Conservation (phyloP, 164 flowering plant genomes). For the Euptelea pleiosperma region DNA sequence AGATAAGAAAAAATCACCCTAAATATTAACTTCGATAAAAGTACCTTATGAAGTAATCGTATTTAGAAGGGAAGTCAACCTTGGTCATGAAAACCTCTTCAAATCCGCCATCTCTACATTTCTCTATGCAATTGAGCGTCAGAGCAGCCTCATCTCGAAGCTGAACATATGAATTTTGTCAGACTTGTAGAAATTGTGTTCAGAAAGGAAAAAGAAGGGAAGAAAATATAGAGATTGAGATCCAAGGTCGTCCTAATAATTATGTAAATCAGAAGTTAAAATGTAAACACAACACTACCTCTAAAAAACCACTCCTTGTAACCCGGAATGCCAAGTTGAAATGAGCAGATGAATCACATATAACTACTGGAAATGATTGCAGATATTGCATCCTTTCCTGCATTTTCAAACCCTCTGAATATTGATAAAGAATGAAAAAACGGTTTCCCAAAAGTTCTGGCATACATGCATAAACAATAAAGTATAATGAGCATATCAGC, state of each 20-base stretch:
- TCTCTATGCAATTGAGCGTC: conserved; percentile 56
- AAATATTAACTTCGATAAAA: not conserved
- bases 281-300: conserved; percentile 42
- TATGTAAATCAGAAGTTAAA: not conserved
- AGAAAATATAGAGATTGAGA: conserved; percentile 1
- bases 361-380: conserved; percentile 55
- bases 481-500: not conserved
- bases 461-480: not conserved
- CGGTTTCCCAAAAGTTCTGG: not conserved
- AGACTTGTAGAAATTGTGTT: conserved; percentile 3
- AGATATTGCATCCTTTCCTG: conserved; percentile 55
- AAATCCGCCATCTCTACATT: conserved; percentile 67
- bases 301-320: conserved; percentile 49
- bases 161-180: conserved; percentile 31
- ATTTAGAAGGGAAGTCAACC: conserved; percentile 73
- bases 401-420: conserved; percentile 18
- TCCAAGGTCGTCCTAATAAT: not conserved
- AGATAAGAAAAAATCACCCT: too few species aligned
- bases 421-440: not conserved
- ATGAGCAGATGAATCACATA: conserved; percentile 50
- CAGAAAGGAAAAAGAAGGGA: not conserved
- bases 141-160: conserved; percentile 75
- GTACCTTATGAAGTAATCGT: conserved; percentile 79
- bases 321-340: conserved; percentile 75
- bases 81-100: conserved; percentile 72